Evolutionary conservation across 2,329 filamentous ascomycete genomes (phyloP).

Genomic region (Hypoxylon sp.): DNA sequence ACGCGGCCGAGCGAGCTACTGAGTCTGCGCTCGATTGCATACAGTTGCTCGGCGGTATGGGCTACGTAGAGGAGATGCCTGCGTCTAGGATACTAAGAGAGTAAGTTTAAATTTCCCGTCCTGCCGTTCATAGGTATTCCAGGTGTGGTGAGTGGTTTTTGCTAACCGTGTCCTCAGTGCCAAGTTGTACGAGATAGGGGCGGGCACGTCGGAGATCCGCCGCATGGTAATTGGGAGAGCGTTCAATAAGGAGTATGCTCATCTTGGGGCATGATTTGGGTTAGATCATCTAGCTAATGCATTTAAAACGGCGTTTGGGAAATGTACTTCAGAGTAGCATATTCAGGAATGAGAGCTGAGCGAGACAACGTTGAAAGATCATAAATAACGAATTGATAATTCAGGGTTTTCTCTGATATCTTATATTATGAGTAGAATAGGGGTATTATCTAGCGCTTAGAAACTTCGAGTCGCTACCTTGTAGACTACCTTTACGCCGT

Average conservation of each 20-base stretch:
- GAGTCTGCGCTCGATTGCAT: conserved; percentile 90
- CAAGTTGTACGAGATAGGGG: conserved; percentile 94
- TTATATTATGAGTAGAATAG: neutral
- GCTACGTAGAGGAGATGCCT: conserved; percentile 95
- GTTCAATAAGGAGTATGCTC: conserved; percentile 87
- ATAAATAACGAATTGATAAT: neutral
- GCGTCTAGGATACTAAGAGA: conserved; percentile 85
- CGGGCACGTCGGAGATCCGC: conserved; percentile 93
- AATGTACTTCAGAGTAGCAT: conserved; percentile 3
- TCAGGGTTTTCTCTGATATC: neutral
- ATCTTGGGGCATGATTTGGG: conserved; percentile 45
- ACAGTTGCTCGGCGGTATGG: conserved; percentile 94
- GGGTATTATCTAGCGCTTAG: neutral
- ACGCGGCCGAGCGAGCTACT: conserved; percentile 90
- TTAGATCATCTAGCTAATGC: conserved; percentile 34
- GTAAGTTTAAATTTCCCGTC: conserved; percentile 56
- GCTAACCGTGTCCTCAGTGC: conserved; percentile 62
- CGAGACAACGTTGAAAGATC: neutral
- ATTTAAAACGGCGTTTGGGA: conserved; percentile 43
- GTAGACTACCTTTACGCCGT: neutral
- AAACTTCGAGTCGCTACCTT: neutral
- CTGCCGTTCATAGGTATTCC: neutral
- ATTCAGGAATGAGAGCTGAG: neutral
- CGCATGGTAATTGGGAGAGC: conserved; percentile 93
- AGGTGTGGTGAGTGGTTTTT: neutral